Conservation (phyloP, 768 basidiomycete genomes). For the Pisolithus tinctorius region DNA sequence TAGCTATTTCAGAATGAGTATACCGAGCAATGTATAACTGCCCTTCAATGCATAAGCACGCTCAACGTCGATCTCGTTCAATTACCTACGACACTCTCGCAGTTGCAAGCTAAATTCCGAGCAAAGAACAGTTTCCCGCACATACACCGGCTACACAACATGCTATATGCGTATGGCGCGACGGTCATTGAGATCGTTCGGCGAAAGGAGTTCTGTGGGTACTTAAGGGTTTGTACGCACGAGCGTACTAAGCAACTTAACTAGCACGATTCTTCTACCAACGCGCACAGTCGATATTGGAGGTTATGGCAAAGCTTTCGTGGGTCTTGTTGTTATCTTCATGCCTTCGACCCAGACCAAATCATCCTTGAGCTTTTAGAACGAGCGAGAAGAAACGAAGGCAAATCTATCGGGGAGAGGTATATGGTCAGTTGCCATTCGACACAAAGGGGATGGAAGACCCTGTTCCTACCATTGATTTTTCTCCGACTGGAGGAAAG, state of each 20-base stretch:
- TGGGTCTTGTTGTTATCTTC: slow-evolving; percentile 32
- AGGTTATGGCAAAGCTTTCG: slow-evolving; percentile 86
- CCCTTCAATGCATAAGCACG: slow-evolving; percentile 67
- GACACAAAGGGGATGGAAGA: slow-evolving; percentile 78
- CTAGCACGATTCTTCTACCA: slow-evolving; percentile 75
- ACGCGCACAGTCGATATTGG: slow-evolving; percentile 72
- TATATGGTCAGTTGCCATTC: slow-evolving; percentile 84
- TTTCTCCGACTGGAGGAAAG: slow-evolving; percentile 59
- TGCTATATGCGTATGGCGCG: slow-evolving; percentile 89
- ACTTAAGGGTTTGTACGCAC: not conserved
- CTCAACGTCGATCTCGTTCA: slow-evolving; percentile 79
- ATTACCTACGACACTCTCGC: slow-evolving; percentile 56
- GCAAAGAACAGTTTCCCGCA: slow-evolving; percentile 83
- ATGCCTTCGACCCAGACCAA: not conserved
- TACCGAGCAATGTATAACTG: slow-evolving; percentile 57
- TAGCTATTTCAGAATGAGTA: slow-evolving; percentile 53
- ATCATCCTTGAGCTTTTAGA: slow-evolving; percentile 29
- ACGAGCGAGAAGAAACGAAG: slow-evolving; percentile 76
- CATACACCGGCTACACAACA: slow-evolving; percentile 79
- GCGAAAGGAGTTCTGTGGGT: slow-evolving; percentile 81
- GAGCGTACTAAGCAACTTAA: not conserved
- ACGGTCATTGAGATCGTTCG: slow-evolving; percentile 88
- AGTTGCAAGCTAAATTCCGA: slow-evolving; percentile 69
- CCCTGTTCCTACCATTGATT: slow-evolving; percentile 71
- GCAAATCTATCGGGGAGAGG: slow-evolving; percentile 77